Evolutionary conservation across 345 rosid species (phyloP).

Genomic region (Rhizophora mangle): DNA sequence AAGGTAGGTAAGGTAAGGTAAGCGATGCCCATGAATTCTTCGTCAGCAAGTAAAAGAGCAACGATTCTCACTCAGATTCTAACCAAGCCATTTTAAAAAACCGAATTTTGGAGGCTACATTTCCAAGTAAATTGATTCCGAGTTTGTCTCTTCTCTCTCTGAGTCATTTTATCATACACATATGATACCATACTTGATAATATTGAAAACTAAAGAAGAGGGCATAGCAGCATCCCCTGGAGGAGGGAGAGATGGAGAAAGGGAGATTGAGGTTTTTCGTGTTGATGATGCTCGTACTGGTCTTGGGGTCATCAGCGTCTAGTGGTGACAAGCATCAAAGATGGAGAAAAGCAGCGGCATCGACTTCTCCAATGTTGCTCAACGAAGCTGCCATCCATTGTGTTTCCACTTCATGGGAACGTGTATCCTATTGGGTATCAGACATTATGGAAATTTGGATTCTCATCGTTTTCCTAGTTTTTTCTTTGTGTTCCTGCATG

Average conservation of each 20-base stretch:
- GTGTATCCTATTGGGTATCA: slow-evolving; percentile 65
- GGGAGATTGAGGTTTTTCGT: slow-evolving; percentile 17
- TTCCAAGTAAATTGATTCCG: neutral
- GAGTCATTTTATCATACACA: slow-evolving; percentile 4
- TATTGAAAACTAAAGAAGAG: neutral
- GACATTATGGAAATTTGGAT: too few species aligned
- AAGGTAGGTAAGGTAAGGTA: too few species aligned
- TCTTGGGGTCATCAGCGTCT: slow-evolving; percentile 14
- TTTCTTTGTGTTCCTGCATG: too few species aligned
- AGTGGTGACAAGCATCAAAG: slow-evolving; percentile 10
- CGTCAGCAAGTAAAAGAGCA: slow-evolving; percentile 4
- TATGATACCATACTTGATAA: neutral
- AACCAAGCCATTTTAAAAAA: neutral
- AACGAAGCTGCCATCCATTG: slow-evolving; percentile 53
- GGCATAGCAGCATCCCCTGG: neutral
- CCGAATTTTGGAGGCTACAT: neutral
- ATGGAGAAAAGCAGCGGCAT: slow-evolving; percentile 25
- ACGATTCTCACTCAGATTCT: neutral
- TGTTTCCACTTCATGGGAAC: slow-evolving; percentile 68
- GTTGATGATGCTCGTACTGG: neutral
- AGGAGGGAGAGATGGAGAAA: neutral
- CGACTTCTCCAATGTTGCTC: slow-evolving; percentile 31
- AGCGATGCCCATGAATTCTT: too few species aligned
- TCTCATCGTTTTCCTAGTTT: too few species aligned
- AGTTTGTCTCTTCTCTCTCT: neutral